Conservation (phyloP, 192 early-diverging fungal species). For the Coemansia reversa region DNA sequence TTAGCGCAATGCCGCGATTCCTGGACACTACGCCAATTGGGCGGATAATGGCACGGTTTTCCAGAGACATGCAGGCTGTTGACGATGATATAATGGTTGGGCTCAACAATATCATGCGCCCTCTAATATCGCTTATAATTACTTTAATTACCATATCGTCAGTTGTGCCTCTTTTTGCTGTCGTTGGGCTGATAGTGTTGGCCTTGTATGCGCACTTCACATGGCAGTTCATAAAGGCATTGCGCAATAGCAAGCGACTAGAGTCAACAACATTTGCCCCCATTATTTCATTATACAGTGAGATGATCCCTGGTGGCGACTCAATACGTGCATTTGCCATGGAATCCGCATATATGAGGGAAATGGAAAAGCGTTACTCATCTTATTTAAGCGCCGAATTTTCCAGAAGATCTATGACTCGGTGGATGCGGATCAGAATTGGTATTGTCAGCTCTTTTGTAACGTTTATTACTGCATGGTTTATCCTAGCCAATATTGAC, state of each 20-base stretch:
- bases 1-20: slow-evolving; percentile 73
- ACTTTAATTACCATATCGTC: slow-evolving; percentile 60
- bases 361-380: slow-evolving; percentile 59
- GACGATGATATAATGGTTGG: slow-evolving; percentile 66
- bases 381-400: slow-evolving; percentile 77
- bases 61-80: slow-evolving; percentile 75
- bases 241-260: slow-evolving; percentile 81
- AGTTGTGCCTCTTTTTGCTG: slow-evolving; percentile 69
- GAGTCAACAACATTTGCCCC: slow-evolving; percentile 69
- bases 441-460: slow-evolving; percentile 73
- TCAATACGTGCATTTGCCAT: slow-evolving; percentile 79
- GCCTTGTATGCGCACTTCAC: slow-evolving; percentile 66
- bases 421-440: slow-evolving; percentile 78
- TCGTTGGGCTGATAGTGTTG: slow-evolving; percentile 62
- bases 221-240: slow-evolving; percentile 66
- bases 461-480: slow-evolving; percentile 62
- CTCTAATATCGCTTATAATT: slow-evolving; percentile 54
- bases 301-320: slow-evolving; percentile 68
- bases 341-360: slow-evolving; percentile 64
- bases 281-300: slow-evolving; percentile 72
- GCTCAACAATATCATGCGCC: slow-evolving; percentile 56
- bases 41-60: slow-evolving; percentile 77
- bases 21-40: slow-evolving; percentile 83
- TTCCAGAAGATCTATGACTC: slow-evolving; percentile 72
- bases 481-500: slow-evolving; percentile 58